phyloP scores from a whole-genome alignment of 2,329 filamentous ascomycete genomes.

The Phialophora expanda region DNA sequence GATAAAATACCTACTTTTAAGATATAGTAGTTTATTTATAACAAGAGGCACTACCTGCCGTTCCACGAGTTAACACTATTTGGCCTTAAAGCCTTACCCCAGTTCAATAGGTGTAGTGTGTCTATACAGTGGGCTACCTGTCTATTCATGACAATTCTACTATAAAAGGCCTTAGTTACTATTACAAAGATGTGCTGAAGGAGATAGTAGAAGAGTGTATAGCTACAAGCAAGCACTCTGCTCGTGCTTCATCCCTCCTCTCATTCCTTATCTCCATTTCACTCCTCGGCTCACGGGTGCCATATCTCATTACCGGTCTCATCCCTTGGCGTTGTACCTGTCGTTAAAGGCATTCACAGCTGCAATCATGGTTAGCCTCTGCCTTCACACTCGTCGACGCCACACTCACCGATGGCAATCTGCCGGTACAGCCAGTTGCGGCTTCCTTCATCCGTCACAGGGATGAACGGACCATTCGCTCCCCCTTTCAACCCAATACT shows the following conservation, averaged over 20 bases:
- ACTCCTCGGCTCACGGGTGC: neutral
- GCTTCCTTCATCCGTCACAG: slow-evolving; percentile 82
- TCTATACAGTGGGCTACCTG: too few relatives aligned
- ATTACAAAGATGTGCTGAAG: too few relatives aligned
- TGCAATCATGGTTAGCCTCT: slow-evolving; percentile 28
- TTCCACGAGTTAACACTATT: too few relatives aligned
- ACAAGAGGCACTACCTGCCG: too few relatives aligned
- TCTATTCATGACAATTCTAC: too few relatives aligned
- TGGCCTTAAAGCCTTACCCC: too few relatives aligned
- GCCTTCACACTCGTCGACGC: neutral
- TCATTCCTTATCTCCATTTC: neutral
- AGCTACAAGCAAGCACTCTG: too few relatives aligned
- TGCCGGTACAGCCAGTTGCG: slow-evolving; percentile 71
- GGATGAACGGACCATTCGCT: slow-evolving; percentile 91
- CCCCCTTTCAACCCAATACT: slow-evolving; percentile 87
- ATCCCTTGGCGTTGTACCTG: slow-evolving; percentile 67
- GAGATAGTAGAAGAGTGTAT: too few relatives aligned
- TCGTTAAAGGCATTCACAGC: slow-evolving; percentile 72
- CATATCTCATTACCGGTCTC: neutral
- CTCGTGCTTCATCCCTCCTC: neutral
- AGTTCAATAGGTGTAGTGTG: too few relatives aligned
- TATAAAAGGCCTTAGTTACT: too few relatives aligned
- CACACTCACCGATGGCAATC: slow-evolving; percentile 61
- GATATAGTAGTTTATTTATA: too few relatives aligned
- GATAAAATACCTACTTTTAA: too few relatives aligned